Percentiles rank a stretch among this genome's conserved stretches.
Evolutionary conservation across 2,329 filamentous ascomycete genomes (phyloP).

Genomic region (Rutstroemia sp.): DNA sequence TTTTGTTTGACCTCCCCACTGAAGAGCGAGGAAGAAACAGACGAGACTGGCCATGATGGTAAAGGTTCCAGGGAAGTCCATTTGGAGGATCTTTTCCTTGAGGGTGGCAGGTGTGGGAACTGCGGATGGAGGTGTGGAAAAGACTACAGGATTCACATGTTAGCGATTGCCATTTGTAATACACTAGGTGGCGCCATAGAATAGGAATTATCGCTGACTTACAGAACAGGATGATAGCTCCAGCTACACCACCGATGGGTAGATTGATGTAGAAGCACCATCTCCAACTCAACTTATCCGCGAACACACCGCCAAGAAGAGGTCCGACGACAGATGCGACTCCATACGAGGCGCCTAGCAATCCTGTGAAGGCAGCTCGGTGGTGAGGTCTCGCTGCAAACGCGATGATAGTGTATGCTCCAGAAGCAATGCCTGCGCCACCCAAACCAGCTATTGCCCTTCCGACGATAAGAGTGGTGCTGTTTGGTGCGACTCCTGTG

Average conservation of each 20-base stretch:
- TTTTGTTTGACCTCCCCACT: conserved; percentile 40
- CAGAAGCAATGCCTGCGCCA: conserved; percentile 25
- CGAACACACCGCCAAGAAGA: conserved; percentile 56
- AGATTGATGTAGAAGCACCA: conserved; percentile 37
- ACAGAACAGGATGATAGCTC: conserved; percentile 13
- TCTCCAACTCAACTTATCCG: conserved; percentile 48
- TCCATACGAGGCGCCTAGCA: conserved; percentile 60
- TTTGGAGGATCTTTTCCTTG: conserved; percentile 39
- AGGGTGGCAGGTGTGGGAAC: conserved; percentile 32
- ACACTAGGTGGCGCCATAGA: not conserved
- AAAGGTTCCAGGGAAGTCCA: conserved; percentile 40
- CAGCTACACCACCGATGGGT: conserved; percentile 32
- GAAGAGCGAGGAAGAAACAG: conserved; percentile 39
- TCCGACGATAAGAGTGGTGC: conserved; percentile 13
- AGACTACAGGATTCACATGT: not conserved
- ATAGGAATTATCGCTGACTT: not conserved
- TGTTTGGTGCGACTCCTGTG: conserved; percentile 27
- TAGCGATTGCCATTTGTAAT: not conserved
- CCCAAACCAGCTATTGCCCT: conserved; percentile 23
- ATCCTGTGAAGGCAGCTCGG: conserved; percentile 44
- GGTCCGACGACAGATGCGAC: conserved; percentile 56
- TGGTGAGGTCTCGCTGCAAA: conserved; percentile 27
- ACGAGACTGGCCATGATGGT: conserved; percentile 39
- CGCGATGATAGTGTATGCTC: conserved; percentile 36
- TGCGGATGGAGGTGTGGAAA: conserved; percentile 33